phyloP scores from a whole-genome alignment of 257 asterid genomes.

The Rhazya stricta region DNA sequence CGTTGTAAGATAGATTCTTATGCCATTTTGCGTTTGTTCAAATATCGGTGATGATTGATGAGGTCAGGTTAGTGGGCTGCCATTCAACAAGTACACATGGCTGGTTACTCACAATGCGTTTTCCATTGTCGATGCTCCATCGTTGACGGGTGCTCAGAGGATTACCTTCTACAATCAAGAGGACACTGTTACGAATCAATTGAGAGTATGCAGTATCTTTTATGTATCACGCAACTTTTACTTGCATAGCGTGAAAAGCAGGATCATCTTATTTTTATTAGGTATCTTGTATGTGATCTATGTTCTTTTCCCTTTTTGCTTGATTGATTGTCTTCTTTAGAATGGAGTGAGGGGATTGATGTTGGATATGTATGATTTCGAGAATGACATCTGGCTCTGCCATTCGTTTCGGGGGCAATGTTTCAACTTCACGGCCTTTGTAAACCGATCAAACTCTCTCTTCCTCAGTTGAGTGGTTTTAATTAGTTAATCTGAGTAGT shows the following conservation, averaged over 20 bases:
- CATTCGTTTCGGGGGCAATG: slow-evolving; percentile 94
- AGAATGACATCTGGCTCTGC: slow-evolving; percentile 94
- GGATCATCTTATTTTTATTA: background rate
- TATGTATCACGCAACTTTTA: background rate
- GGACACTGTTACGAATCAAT: slow-evolving; percentile 85
- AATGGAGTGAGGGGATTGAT: slow-evolving; percentile 98
- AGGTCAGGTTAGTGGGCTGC: slow-evolving; percentile 65
- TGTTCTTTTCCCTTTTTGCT: background rate
- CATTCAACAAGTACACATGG: slow-evolving; percentile 96
- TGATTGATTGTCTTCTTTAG: slow-evolving; percentile 32
- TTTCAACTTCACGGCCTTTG: slow-evolving; percentile 94
- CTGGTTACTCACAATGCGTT: slow-evolving; percentile 89
- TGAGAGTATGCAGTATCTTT: slow-evolving; percentile 51
- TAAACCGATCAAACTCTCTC: slow-evolving; percentile 29
- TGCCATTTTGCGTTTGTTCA: background rate
- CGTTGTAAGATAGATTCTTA: background rate
- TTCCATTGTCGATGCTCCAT: slow-evolving; percentile 85
- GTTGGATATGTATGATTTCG: slow-evolving; percentile 98
- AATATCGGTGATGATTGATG: slow-evolving; percentile 2
- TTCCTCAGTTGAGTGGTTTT: slow-evolving; percentile 6
- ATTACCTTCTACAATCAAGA: slow-evolving; percentile 92
- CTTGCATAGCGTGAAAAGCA: background rate
- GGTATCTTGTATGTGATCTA: slow-evolving; percentile 16
- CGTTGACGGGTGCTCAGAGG: slow-evolving; percentile 67
- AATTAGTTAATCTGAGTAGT: slow-evolving; percentile 10